Evolutionary conservation across 2,329 filamentous ascomycete species (phyloP).

Genomic region (Coniochaeta sp.): DNA sequence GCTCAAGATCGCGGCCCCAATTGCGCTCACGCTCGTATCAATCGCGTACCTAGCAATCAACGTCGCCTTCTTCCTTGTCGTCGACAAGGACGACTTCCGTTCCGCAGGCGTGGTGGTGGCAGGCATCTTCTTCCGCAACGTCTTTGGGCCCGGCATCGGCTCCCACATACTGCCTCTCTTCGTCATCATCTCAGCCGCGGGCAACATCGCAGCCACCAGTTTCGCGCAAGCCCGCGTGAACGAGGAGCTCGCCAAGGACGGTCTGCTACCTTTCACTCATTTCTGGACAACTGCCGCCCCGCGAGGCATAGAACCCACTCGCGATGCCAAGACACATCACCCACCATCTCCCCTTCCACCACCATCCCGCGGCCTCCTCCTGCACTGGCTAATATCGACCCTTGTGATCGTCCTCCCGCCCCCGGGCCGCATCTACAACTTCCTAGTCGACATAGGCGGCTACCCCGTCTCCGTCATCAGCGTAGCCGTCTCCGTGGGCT

Average conservation of each 20-base stretch:
- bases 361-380: slow-evolving; percentile 30
- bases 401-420: slow-evolving; percentile 45
- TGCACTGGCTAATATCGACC: slow-evolving; percentile 55
- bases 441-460: slow-evolving; percentile 28
- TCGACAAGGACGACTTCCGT: slow-evolving; percentile 46
- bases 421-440: slow-evolving; percentile 30
- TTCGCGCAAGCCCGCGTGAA: slow-evolving; percentile 40
- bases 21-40: slow-evolving; percentile 45
- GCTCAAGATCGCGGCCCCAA: slow-evolving; percentile 46
- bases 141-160: slow-evolving; percentile 33
- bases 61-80: slow-evolving; percentile 51
- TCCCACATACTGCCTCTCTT: slow-evolving; percentile 35
- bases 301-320: not conserved
- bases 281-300: slow-evolving; percentile 20
- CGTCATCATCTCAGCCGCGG: slow-evolving; percentile 36
- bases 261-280: slow-evolving; percentile 32
- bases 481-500: slow-evolving; percentile 23
- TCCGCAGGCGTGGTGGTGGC: slow-evolving; percentile 46
- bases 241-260: slow-evolving; percentile 38
- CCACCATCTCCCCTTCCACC: not conserved
- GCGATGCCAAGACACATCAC: slow-evolving; percentile 3
- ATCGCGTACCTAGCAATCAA: slow-evolving; percentile 50
- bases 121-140: slow-evolving; percentile 49
- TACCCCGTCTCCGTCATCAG: slow-evolving; percentile 28
- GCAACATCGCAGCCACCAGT: slow-evolving; percentile 38